phyloP scores from a whole-genome alignment of 306 rosid species.

The Vigna angularis region DNA sequence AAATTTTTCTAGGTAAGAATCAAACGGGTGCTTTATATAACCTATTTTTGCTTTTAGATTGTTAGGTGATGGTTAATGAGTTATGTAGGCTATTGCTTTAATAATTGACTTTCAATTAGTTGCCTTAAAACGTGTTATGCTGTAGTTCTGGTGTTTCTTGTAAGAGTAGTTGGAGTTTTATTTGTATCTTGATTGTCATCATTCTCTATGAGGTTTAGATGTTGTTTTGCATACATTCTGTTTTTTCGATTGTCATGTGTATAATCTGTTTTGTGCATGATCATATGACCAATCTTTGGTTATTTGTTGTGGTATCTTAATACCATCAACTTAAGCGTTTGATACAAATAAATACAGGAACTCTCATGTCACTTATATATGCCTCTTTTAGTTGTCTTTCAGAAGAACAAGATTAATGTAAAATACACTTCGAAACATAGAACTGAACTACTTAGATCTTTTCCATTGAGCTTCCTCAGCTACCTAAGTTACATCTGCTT shows the following conservation, averaged over 20 bases:
- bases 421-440: neutral
- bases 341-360: too few relatives aligned
- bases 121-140: neutral
- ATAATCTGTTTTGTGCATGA: too few relatives aligned
- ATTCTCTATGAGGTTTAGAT: too few relatives aligned
- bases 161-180: neutral
- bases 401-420: neutral
- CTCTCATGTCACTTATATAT: too few relatives aligned
- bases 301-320: too few relatives aligned
- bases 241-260: too few relatives aligned
- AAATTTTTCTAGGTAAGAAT: neutral
- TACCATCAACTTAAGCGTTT: too few relatives aligned
- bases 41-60: neutral
- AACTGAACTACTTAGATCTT: neutral
- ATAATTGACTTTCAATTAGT: neutral
- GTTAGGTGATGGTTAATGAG: neutral
- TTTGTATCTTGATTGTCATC: neutral
- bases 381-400: neutral
- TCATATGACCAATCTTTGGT: too few relatives aligned
- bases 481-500: too few relatives aligned
- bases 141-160: neutral
- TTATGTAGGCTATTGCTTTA: neutral
- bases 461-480: neutral
- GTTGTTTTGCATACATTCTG: too few relatives aligned
- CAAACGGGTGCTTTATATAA: neutral